phyloP scores from a whole-genome alignment of 1,139 yeast genomes.

The Schwanniomyces etchellsii region DNA sequence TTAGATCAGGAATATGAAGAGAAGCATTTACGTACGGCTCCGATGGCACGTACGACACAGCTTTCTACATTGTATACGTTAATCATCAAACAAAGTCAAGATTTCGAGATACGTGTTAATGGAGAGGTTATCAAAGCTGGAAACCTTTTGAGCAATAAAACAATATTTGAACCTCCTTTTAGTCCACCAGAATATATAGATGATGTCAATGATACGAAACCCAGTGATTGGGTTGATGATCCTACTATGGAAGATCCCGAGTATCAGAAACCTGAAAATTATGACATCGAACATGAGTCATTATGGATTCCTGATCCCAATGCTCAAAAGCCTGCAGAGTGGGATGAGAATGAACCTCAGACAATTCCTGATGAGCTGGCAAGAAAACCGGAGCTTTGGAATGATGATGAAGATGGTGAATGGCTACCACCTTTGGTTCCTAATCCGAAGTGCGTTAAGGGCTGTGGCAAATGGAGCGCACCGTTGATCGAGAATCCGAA shows the following conservation, averaged over 20 bases:
- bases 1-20: slow-evolving; percentile 56
- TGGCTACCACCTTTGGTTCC: slow-evolving; percentile 67
- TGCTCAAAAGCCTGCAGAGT: slow-evolving; percentile 64
- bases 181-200: slow-evolving; percentile 57
- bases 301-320: slow-evolving; percentile 58
- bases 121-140: slow-evolving; percentile 74
- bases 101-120: slow-evolving; percentile 74
- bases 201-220: slow-evolving; percentile 62
- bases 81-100: slow-evolving; percentile 56
- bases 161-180: slow-evolving; percentile 55
- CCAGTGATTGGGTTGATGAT: slow-evolving; percentile 74
- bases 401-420: slow-evolving; percentile 81
- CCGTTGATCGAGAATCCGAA: slow-evolving; percentile 63
- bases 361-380: slow-evolving; percentile 65
- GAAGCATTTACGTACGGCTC: slow-evolving; percentile 62
- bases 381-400: slow-evolving; percentile 70
- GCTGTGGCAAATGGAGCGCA: slow-evolving; percentile 67
- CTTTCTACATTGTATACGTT: slow-evolving; percentile 70
- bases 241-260: slow-evolving; percentile 63
- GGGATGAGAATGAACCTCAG: slow-evolving; percentile 64
- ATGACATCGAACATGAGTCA: slow-evolving; percentile 64
- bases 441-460: slow-evolving; percentile 70
- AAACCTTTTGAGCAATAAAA: slow-evolving; percentile 45
- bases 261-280: slow-evolving; percentile 67
- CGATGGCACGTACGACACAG: slow-evolving; percentile 56